Evolutionary conservation across 345 rosid genomes (phyloP), one percentile per base, ranked within the genome.

Genomic region (Raphanus raphanistrum): DNA sequence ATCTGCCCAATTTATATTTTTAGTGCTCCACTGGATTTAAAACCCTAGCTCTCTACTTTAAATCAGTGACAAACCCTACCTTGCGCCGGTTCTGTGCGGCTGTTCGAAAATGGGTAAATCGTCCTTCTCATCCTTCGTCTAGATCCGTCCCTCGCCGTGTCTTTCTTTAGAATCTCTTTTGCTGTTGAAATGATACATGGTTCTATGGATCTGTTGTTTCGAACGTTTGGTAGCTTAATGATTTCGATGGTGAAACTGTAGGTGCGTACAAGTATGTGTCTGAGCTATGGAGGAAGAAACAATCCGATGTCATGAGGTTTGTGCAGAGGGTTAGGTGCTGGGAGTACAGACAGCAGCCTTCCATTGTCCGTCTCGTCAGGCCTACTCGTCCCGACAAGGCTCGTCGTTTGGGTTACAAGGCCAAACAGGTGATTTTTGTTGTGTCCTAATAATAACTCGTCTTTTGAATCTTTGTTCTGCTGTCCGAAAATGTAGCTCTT

Each of bases 231-330:
- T 66, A 58, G 55, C 17, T 2, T 15, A 41, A 29, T 43, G 67
- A 15, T 31, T 66, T 26, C 3, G 62, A 17, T 79, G 8, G 28
- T 74, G 71, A 6, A 70, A n/a, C 48, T 1, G 3, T 77, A 94
- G 98, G 97, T 71, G 97, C 97, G 35, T 94, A 94, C 89, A 94
- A 85, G 92, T 94, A 92, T 76, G 93, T 94, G 3, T 90, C 97
- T 50, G 98, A 92, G 90, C 87, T 94, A 90, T 94, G 98, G 98
- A 90, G 97, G 89, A 95, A 91, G 97, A 95, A 95, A 72, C 98
- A 92, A 68, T 95, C 99, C 43, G 99, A 95, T 87, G 99, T 95
- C 7, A 95, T 95, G 98, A 85, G 99, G 80, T 92, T 95, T 66
- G 55, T 95, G 77, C 98, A 89, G 90, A 89, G 98, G 86, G 97